Evolutionary conservation across 208 protist species (phyloP), one percentile per base, ranked within the genome.

Genomic region (Trypanosoma platydactyli): DNA sequence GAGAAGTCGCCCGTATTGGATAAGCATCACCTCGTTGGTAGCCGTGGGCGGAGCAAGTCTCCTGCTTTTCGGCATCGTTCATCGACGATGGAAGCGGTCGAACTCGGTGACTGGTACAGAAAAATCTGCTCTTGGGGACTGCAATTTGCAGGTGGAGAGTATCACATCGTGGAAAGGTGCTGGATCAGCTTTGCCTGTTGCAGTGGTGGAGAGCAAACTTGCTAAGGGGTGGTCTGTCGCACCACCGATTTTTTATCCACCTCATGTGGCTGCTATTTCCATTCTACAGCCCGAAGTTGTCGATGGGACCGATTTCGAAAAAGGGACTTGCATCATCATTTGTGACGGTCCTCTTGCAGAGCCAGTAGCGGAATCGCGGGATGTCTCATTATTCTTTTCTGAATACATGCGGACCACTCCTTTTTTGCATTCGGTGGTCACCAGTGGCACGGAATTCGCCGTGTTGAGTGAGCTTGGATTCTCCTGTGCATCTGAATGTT

Each of bases 161-260:
- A 50, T 5, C 25, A 35, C 15, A 45, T 62, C 40, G 16, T 3
- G 2, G 44, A 4, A 13, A 1, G 5, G n/a, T 54, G 29, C 27
- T 16, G 38, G 29, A 16, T 49, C 70, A 9, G 64, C 76, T 0
- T 55, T 84, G 22, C 66, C 78, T 40, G 72, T 88, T 9, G 20
- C 49, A 29, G 60, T 74, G 1, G 59, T 67, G n/a, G 48, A 65
- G 0, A 49, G 64, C 18, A 49, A 45, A 54, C 77, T 89, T 40
- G 48, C 77, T 0, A 29, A 22, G 1, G 73, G 79, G 15, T 83
- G 76, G 79, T 52, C 73, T 3, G 73, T 81, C 16, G 76, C 76
- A 16, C 76, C 78, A 29, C 73, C 74, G 0, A 64, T 89, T 22
- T 83, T 81, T 71, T 77, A 83, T 53, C 71, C 79, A 20, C 79